Evolutionary conservation across 805 yeast species (phyloP).

Genomic region (Kuraishia ogatae): DNA sequence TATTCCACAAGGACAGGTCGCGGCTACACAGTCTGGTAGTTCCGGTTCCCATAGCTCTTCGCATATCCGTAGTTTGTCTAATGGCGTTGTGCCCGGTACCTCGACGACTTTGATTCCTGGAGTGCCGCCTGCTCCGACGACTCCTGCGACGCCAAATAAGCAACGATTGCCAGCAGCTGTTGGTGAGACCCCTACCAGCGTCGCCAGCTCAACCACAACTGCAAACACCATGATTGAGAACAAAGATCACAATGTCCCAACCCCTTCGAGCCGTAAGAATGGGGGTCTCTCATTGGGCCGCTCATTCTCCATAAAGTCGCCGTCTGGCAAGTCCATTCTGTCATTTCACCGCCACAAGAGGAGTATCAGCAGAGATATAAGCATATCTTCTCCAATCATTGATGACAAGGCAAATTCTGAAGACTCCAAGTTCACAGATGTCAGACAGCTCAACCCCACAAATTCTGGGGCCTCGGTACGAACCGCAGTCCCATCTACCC

Average conservation of each 20-base stretch:
- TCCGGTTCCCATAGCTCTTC: neutral
- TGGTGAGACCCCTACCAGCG: neutral
- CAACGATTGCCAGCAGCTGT: neutral
- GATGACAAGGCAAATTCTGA: neutral
- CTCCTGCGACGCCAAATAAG: neutral
- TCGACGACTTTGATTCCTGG: neutral
- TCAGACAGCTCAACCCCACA: neutral
- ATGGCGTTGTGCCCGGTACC: neutral
- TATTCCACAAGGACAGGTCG: constrained; percentile 7
- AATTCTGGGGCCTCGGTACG: neutral
- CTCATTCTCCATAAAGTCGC: constrained; percentile 14
- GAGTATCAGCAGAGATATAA: constrained; percentile 10
- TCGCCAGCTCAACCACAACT: neutral
- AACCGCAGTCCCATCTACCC: neutral
- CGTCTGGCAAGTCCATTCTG: constrained; percentile 7
- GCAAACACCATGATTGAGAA: neutral
- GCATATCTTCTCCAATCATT: neutral
- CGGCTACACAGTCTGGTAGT: constrained; percentile 6
- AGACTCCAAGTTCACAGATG: neutral
- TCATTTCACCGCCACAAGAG: constrained; percentile 21
- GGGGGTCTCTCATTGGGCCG: constrained; percentile 8
- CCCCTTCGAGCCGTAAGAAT: neutral
- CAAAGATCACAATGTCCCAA: neutral
- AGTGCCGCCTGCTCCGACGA: neutral
- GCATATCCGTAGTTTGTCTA: neutral